A percentile compares a stretch with the other conserved stretches of the same genome.
phyloP scores from a whole-genome alignment of 2,329 filamentous ascomycete species.

The Colletotrichum lupini region DNA sequence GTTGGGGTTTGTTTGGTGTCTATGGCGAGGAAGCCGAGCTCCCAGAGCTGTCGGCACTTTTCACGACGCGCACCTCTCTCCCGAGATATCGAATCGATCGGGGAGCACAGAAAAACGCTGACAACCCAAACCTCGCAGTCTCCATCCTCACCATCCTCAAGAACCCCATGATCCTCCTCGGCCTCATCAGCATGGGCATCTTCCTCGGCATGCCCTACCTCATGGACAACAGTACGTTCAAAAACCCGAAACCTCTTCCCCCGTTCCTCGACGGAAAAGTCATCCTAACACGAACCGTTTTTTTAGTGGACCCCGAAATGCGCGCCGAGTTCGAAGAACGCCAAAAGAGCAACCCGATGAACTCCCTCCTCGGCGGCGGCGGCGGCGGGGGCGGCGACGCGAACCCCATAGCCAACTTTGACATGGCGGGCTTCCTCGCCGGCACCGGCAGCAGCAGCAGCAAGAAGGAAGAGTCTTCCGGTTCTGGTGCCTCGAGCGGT shows the following conservation, averaged over 20 bases:
- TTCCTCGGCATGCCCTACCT: slow-evolving; percentile 95
- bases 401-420: slow-evolving; percentile 66
- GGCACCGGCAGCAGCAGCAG: slow-evolving; percentile 48
- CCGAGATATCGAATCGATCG: not conserved
- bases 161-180: slow-evolving; percentile 97
- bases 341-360: slow-evolving; percentile 80
- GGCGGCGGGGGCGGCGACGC: slow-evolving; percentile 36
- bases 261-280: not conserved
- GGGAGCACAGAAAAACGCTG: not conserved
- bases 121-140: slow-evolving; percentile 59
- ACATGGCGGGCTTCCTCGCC: slow-evolving; percentile 72
- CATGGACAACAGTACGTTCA: slow-evolving; percentile 88
- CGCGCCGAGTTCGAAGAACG: slow-evolving; percentile 92
- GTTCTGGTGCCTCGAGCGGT: slow-evolving; percentile 38
- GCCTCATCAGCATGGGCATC: slow-evolving; percentile 81
- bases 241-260: not conserved
- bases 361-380: slow-evolving; percentile 61
- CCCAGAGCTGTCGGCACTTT: not conserved
- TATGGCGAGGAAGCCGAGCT: not conserved
- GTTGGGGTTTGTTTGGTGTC: no score
- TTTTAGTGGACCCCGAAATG: slow-evolving; percentile 93
- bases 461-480: slow-evolving; percentile 55
- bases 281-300: not conserved
- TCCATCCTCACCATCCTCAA: slow-evolving; percentile 85
- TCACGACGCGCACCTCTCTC: not conserved